Base-by-base conservation (phyloP, 2,329 filamentous ascomycete genomes). In the Talaromyces sp. region DNA sequence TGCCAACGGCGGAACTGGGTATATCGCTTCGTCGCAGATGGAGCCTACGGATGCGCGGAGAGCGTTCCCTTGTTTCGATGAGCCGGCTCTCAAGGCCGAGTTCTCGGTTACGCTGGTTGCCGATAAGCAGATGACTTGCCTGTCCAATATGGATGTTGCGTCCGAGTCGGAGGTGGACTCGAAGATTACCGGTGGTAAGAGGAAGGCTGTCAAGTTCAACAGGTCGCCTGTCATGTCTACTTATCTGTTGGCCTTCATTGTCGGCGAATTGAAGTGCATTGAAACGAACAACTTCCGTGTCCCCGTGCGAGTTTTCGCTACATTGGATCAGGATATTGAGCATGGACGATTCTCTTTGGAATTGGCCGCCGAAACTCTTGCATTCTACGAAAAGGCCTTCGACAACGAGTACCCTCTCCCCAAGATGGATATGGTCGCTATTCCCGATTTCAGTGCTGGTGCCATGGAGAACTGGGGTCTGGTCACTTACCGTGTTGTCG, bases 381-480 rank as follows among this genome's bases (percentile, higher is more conserved):
- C 89, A 33, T 98, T 97, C 78, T 98, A 98, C 81, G 94, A 98
- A 79, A 92, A 96, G 80, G 91, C 92, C 2, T 98, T 98, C 71
- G 91, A 91, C 70, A 93, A 88, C 76, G 83, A 90, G 37, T 97
- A 95, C 75, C 92, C 92, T 7, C 82, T 96, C 49, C 92, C 92
- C 61, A 96, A 96, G 85, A 95, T 96, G 91, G 92, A 96, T 79
- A 95, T 96, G 90, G 89, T 96, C 71, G 93, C 94, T 52, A 93
- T 98, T 74, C 94, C 94, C 17, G 94, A 98, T 76, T 98, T 98
- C 76, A 92, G 92, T 60, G 92, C 93, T 58, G 94, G 94, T 68
- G 94, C 93, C 66, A 97, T 98, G 93, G 93, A 98, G 84, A 98
- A 98, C 78, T 98, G 94, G 94, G 94, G 94, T 75, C 83, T 98